phyloP scores from a whole-genome alignment of 352 stramenopile genomes.

The Globisporangium lucens region DNA sequence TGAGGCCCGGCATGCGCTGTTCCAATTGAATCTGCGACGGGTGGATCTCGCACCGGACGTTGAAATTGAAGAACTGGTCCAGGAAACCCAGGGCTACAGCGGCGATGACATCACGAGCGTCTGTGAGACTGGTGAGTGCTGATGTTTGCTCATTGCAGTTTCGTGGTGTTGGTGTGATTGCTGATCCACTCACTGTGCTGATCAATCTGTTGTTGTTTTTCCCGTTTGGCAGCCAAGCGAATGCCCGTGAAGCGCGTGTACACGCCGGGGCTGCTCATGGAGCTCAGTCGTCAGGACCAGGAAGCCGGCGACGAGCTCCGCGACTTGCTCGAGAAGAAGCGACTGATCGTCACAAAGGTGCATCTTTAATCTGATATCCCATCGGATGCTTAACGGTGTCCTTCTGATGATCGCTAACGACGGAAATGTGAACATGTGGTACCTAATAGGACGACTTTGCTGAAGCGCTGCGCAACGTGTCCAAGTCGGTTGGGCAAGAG shows the following conservation, averaged over 20 bases:
- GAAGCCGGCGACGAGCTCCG: slow-evolving; percentile 31
- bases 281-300: slow-evolving; percentile 47
- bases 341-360: slow-evolving; percentile 66
- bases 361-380: not conserved
- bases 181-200: not conserved
- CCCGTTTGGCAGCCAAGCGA: slow-evolving; percentile 14
- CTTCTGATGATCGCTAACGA: not conserved
- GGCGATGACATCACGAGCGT: slow-evolving; percentile 82
- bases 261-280: slow-evolving; percentile 23
- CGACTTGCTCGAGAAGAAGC: slow-evolving; percentile 46
- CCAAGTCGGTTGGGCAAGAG: slow-evolving; percentile 48
- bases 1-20: slow-evolving; percentile 26
- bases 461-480: slow-evolving; percentile 42
- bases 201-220: not conserved
- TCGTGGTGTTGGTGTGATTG: not conserved
- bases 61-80: slow-evolving; percentile 54
- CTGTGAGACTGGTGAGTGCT: slow-evolving; percentile 38
- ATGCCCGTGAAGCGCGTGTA: slow-evolving; percentile 23
- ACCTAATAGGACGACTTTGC: slow-evolving; percentile 21
- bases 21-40: slow-evolving; percentile 30
- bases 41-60: slow-evolving; percentile 48
- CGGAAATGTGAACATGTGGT: slow-evolving; percentile 1
- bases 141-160: not conserved
- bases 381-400: not conserved
- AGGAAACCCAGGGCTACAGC: slow-evolving; percentile 78